These are phyloP conservation scores for Aphanomyces astaci DNA, from an alignment of 352 stramenopile species.

Conservation along the genomic window DNA sequence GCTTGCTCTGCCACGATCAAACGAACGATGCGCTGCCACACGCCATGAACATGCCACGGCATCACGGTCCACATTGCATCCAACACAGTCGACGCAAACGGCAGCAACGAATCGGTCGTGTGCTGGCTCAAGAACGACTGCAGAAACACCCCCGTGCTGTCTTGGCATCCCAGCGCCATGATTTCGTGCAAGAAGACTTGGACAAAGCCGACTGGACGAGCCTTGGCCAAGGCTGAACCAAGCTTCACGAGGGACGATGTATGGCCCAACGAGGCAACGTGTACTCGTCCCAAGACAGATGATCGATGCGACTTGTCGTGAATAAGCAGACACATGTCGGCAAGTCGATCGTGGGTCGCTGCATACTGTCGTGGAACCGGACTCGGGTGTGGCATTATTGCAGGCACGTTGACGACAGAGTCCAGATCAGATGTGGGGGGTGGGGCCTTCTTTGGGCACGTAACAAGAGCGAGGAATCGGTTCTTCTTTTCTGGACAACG, in stretches of 20 bases:
- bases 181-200: slow-evolving; percentile 1
- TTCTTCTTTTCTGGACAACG: no score
- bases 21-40: background rate
- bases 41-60: slow-evolving; percentile 1
- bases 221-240: background rate
- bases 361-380: background rate
- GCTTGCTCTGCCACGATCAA: slow-evolving; percentile 5
- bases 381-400: background rate
- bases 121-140: slow-evolving; percentile 1
- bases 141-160: background rate
- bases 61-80: background rate
- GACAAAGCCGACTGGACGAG: background rate
- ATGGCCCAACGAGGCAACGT: background rate
- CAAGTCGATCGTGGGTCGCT: background rate
- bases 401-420: background rate
- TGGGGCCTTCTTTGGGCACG: no score
- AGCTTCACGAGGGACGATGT: background rate
- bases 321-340: background rate
- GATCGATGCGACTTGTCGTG: background rate
- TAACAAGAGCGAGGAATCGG: no score
- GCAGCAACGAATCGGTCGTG: background rate
- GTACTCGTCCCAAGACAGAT: background rate
- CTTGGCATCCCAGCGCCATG: background rate
- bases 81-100: background rate
- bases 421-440: no score